Percentiles rank a stretch among this genome's conserved stretches.
phyloP scores from a whole-genome alignment of 345 rosid species.

The Moringa oleifera region DNA sequence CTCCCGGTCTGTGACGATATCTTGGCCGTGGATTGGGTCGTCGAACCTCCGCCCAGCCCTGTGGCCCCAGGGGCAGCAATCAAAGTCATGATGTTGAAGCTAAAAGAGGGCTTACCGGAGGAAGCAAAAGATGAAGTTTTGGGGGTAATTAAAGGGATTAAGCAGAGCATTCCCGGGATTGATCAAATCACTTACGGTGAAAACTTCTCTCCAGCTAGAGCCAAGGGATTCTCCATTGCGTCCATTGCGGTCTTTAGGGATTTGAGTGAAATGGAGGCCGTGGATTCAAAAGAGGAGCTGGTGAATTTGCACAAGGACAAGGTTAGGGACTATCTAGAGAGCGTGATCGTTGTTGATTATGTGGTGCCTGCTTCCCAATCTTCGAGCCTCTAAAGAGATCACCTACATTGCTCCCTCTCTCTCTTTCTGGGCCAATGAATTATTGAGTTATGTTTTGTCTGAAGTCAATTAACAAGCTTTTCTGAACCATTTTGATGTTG shows the following conservation, averaged over 20 bases:
- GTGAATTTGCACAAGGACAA: constrained; percentile 44
- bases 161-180: constrained; percentile 33
- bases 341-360: constrained; percentile 55
- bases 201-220: constrained; percentile 73
- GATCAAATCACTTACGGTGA: constrained; percentile 56
- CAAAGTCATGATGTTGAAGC: constrained; percentile 39
- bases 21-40: constrained; percentile 84
- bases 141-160: constrained; percentile 42
- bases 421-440: neutral
- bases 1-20: constrained; percentile 65
- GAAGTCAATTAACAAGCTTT: neutral
- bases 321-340: constrained; percentile 50
- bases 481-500: neutral
- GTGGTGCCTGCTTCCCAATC: constrained; percentile 33
- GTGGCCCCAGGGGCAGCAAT: constrained; percentile 42
- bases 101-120: constrained; percentile 45
- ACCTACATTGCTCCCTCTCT: neutral
- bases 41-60: constrained; percentile 25
- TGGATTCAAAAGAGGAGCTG: constrained; percentile 32
- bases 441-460: neutral
- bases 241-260: constrained; percentile 52
- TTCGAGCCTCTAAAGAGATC: constrained; percentile 22
- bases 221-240: constrained; percentile 65
- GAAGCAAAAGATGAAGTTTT: constrained; percentile 48
- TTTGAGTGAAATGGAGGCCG: constrained; percentile 35